Conservation (phyloP, 164 flowering plant species). For the Nelumbo lutea region DNA sequence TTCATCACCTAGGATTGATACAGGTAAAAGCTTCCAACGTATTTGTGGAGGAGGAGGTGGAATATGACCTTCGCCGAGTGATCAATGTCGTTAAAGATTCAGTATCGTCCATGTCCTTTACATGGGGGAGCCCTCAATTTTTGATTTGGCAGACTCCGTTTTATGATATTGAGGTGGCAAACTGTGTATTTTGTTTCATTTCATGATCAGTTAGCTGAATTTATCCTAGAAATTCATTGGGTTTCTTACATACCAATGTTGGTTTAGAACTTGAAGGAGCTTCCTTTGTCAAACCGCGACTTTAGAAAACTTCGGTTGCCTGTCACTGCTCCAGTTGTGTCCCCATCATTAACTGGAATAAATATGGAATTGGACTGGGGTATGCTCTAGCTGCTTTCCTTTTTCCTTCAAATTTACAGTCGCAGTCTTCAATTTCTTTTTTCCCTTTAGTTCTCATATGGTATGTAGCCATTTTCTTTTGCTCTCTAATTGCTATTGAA, state of each 20-base stretch:
- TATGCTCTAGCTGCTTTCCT: slow-evolving; percentile 19
- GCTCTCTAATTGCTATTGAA: slow-evolving; percentile 3
- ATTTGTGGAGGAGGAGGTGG: slow-evolving; percentile 73
- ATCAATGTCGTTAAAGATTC: slow-evolving; percentile 36
- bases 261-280: slow-evolving; percentile 41
- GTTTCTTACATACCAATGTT: slow-evolving; percentile 6
- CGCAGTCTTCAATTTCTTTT: neutral
- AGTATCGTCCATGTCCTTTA: slow-evolving; percentile 20
- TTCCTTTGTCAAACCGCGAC: slow-evolving; percentile 51
- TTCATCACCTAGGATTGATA: slow-evolving; percentile 33
- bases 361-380: slow-evolving; percentile 54
- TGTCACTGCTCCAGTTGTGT: slow-evolving; percentile 36
- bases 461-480: too few species aligned
- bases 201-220: too few species aligned
- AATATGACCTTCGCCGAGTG: slow-evolving; percentile 42
- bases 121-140: slow-evolving; percentile 30
- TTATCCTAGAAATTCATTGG: too few species aligned
- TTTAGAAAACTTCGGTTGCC: slow-evolving; percentile 43
- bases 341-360: slow-evolving; percentile 33
- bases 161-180: slow-evolving; percentile 53
- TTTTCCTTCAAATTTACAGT: neutral
- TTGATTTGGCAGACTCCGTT: slow-evolving; percentile 60
- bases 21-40: slow-evolving; percentile 57
- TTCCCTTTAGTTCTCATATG: neutral
- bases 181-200: slow-evolving; percentile 9